Evolutionary conservation across 2,329 filamentous ascomycete genomes (phyloP), one percentile per base, ranked within the genome.

Genomic region (Lasiodiplodia citricola): DNA sequence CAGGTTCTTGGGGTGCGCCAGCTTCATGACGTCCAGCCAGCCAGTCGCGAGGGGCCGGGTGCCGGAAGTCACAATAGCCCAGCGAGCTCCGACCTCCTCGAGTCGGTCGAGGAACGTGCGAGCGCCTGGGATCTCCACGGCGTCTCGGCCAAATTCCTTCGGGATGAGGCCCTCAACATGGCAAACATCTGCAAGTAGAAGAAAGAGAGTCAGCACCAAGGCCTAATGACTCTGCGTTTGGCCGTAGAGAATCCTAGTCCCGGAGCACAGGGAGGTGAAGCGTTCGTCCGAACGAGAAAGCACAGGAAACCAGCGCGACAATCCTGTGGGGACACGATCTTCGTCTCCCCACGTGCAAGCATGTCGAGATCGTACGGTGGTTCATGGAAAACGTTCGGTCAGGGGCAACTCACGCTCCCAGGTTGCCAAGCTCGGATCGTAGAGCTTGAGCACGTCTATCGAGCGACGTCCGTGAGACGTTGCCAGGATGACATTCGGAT

Each of bases 401-500:
- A 47, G 41, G 52, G 54, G 21, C 10, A 38, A 88, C 92, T 83
- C 82, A 96, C 93, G 97, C 72, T 97, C 93, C 93, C 92, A 95
- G 74, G 91, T 97, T 52, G 96, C 96, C 78, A 93, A 93, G 73
- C 92, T 90, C 18, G 93, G 92, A 71, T 92, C 90, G 69, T 97
- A 87, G 35, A 94, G 83, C 78, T 88, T 88, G 69, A 99, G 85
- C 2, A 92, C 89, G 75, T 99, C 96, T 75, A 98, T 97, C 73
- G 90, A 93, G 69, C 96, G 86, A 70, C 95, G 89, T 70, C 96
- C 96, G 80, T 99, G 96, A 5, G 94, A 97, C 11, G 93, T 97
- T 75, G 93, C 87, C 31, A 98, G 87, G 74, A 99, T 98, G 56
- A 91, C 87, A 58, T 90, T 86, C n/a, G 93, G 92, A 72, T 93